Evolutionary conservation across 345 rosid genomes (phyloP).

Genomic region (Salix arbutifolia): DNA sequence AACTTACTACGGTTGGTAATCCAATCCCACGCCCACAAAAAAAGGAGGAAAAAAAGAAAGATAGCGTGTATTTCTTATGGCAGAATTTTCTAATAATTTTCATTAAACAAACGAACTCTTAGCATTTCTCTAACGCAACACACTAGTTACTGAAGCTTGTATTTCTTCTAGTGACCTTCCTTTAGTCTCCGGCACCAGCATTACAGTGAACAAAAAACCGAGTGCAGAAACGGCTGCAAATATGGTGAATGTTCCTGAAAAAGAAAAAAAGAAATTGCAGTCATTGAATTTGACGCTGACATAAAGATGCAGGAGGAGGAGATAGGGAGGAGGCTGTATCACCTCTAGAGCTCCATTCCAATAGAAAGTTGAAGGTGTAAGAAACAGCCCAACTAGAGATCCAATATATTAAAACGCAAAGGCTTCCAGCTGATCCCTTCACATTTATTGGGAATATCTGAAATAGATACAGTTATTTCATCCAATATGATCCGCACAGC

Average conservation of each 20-base stretch:
- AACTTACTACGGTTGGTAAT: too few relatives aligned
- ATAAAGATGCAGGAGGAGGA: neutral
- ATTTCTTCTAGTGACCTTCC: slow-evolving; percentile 16
- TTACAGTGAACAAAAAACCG: neutral
- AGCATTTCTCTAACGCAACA: too few relatives aligned
- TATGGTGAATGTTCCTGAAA: too few relatives aligned
- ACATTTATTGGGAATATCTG: slow-evolving; percentile 50
- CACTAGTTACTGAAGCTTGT: neutral
- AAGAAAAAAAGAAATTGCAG: too few relatives aligned
- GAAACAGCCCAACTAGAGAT: slow-evolving; percentile 38
- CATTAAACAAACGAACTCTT: too few relatives aligned
- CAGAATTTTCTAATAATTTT: too few relatives aligned
- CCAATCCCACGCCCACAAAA: too few relatives aligned
- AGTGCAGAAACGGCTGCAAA: too few relatives aligned
- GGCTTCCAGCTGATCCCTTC: slow-evolving; percentile 48
- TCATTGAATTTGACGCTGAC: neutral
- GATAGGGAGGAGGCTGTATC: neutral
- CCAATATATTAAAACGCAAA: slow-evolving; percentile 38
- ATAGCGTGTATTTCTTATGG: too few relatives aligned
- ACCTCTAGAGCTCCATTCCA: slow-evolving; percentile 42
- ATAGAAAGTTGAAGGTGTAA: slow-evolving; percentile 38
- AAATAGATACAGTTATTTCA: neutral
- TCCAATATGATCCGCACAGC: neutral
- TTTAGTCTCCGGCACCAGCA: slow-evolving; percentile 17
- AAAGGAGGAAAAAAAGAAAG: too few relatives aligned